phyloP scores from a whole-genome alignment of 441 rosid species.

The Breynia disticha region DNA sequence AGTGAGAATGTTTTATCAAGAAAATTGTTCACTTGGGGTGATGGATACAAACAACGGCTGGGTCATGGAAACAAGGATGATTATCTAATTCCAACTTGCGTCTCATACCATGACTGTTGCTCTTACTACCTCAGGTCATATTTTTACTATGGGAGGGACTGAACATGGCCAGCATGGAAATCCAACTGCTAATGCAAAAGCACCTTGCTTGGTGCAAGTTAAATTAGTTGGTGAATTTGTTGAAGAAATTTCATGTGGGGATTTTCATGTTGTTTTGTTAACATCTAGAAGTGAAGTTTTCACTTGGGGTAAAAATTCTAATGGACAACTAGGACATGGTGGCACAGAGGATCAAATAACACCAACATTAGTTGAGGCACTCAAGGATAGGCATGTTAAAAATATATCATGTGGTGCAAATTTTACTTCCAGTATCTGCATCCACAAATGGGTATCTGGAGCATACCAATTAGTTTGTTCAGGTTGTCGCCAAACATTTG shows the following conservation, averaged over 20 bases:
- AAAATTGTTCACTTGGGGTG: conserved; percentile 98
- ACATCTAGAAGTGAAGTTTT: conserved; percentile 90
- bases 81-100: conserved; percentile 83
- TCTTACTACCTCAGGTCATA: conserved; percentile 75
- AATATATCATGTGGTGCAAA: conserved; percentile 81
- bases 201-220: conserved; percentile 76
- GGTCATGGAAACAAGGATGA: conserved; percentile 95
- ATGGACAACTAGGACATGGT: conserved; percentile 93
- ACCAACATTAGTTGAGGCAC: conserved; percentile 75
- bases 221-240: conserved; percentile 74
- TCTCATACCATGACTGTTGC: conserved; percentile 95
- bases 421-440: conserved; percentile 92
- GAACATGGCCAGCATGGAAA: conserved; percentile 96
- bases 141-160: conserved; percentile 92
- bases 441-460: conserved; percentile 90
- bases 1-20: too few relatives aligned
- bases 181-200: conserved; percentile 79
- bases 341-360: conserved; percentile 76
- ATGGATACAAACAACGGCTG: conserved; percentile 93
- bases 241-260: conserved; percentile 91
- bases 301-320: conserved; percentile 98
- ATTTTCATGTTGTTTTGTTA: conserved; percentile 89
- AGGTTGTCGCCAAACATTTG: conserved; percentile 87
- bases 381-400: conserved; percentile 94
- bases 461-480: conserved; percentile 97